phyloP scores from a whole-genome alignment of 331 rosid species.

The Cydonia oblonga region DNA sequence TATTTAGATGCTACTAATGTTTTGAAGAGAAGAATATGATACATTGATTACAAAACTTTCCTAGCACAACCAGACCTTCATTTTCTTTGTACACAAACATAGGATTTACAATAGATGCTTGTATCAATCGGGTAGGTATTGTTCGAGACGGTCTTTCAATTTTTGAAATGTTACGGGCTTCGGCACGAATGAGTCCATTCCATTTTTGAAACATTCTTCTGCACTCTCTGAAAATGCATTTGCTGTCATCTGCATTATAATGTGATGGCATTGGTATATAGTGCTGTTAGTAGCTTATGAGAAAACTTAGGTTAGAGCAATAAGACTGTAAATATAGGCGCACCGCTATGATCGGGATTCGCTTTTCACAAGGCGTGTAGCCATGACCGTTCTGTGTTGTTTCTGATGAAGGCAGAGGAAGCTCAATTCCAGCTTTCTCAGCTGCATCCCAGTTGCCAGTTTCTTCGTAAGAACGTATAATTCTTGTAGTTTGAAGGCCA shows the following conservation, averaged over 20 bases:
- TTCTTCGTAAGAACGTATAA: conserved; percentile 83
- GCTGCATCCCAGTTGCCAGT: conserved; percentile 85
- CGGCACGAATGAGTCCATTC: conserved; percentile 92
- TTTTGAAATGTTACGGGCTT: conserved; percentile 83
- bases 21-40: conserved; percentile 25
- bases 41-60: conserved; percentile 76
- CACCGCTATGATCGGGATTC: conserved; percentile 75
- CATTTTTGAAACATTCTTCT: conserved; percentile 74
- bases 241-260: conserved; percentile 78
- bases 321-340: conserved; percentile 11
- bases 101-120: conserved; percentile 38
- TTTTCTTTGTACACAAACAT: conserved; percentile 37
- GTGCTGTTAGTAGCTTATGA: neutral
- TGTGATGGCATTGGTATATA: neutral
- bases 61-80: conserved; percentile 29
- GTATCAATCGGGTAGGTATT: conserved; percentile 25
- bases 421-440: conserved; percentile 53
- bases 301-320: neutral
- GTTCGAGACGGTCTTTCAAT: conserved; percentile 58
- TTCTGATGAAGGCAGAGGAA: conserved; percentile 11
- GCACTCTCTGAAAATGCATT: conserved; percentile 87
- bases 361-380: conserved; percentile 17
- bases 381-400: conserved; percentile 11
- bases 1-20: conserved; percentile 16
- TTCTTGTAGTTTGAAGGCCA: conserved; percentile 84